Evolutionary conservation across 768 basidiomycete genomes (phyloP).

Genomic region (Calocybe gangraenosa): DNA sequence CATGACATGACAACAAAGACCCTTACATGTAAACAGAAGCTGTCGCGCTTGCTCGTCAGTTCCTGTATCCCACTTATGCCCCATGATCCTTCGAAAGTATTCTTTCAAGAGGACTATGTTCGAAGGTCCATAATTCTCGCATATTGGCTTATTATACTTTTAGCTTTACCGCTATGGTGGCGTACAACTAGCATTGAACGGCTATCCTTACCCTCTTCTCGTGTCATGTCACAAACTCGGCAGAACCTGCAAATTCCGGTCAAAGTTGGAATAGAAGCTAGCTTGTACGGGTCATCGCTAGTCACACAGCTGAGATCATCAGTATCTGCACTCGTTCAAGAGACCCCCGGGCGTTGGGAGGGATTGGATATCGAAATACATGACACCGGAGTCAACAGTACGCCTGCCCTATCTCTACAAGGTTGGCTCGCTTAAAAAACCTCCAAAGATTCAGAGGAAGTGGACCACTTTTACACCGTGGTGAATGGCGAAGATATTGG

Average conservation of each 20-base stretch:
- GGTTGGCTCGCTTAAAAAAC: background rate
- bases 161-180: conserved; percentile 93
- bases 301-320: conserved; percentile 18
- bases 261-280: conserved; percentile 32
- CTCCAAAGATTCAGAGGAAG: conserved; percentile 6
- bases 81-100: conserved; percentile 46
- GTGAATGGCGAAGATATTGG: conserved; percentile 13
- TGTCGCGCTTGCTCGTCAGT: conserved; percentile 10
- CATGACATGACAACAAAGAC: background rate
- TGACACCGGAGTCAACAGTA: conserved; percentile 27
- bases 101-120: conserved; percentile 45
- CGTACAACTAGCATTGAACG: conserved; percentile 86
- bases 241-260: conserved; percentile 45
- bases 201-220: conserved; percentile 60
- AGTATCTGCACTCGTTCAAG: conserved; percentile 21
- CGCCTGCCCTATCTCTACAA: conserved; percentile 13
- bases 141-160: conserved; percentile 75
- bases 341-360: conserved; percentile 32
- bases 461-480: conserved; percentile 21
- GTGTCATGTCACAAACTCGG: conserved; percentile 50
- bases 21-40: no score
- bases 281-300: conserved; percentile 8
- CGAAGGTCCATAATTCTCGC: conserved; percentile 63
- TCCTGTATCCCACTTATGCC: conserved; percentile 17
- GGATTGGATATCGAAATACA: conserved; percentile 36